Percentiles rank a stretch among this genome's conserved stretches.
phyloP scores from a whole-genome alignment of 2,329 filamentous ascomycete species.

The Hypoxylon sp. region DNA sequence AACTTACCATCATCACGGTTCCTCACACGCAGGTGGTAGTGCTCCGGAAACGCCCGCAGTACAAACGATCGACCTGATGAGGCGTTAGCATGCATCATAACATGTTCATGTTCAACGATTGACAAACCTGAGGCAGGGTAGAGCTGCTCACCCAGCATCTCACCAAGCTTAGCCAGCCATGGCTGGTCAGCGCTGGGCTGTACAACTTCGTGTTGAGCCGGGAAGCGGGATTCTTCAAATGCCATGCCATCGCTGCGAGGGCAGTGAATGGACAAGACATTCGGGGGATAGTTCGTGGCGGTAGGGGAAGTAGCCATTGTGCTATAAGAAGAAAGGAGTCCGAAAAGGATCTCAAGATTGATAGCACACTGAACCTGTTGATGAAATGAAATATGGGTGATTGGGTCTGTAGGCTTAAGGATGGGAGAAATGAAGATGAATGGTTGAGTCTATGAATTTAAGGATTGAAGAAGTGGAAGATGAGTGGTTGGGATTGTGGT shows the following conservation, averaged over 20 bases:
- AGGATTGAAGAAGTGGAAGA: neutral
- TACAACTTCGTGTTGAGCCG: slow-evolving; percentile 1
- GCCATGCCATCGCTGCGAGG: slow-evolving; percentile 28
- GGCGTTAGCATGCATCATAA: slow-evolving; percentile 24
- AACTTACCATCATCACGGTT: slow-evolving; percentile 20
- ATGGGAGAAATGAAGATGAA: neutral
- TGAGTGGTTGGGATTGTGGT: neutral
- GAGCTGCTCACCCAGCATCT: slow-evolving; percentile 27
- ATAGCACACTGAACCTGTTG: neutral
- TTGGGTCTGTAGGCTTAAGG: neutral
- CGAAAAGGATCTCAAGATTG: neutral
- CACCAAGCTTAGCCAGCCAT: slow-evolving; percentile 34
- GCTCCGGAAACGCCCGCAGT: slow-evolving; percentile 19
- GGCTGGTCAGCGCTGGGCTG: neutral
- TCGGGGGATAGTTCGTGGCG: neutral
- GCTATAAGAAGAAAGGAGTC: neutral
- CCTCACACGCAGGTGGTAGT: slow-evolving; percentile 34
- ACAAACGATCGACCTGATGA: slow-evolving; percentile 10
- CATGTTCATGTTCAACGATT: neutral
- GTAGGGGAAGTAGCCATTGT: neutral
- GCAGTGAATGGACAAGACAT: neutral
- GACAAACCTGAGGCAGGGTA: slow-evolving; percentile 37
- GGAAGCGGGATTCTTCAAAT: slow-evolving; percentile 13
- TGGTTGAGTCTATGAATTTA: neutral
- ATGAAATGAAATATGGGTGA: neutral